Conservation (phyloP, 2,329 filamentous ascomycete species). For the Coleophoma eucalyptorum region DNA sequence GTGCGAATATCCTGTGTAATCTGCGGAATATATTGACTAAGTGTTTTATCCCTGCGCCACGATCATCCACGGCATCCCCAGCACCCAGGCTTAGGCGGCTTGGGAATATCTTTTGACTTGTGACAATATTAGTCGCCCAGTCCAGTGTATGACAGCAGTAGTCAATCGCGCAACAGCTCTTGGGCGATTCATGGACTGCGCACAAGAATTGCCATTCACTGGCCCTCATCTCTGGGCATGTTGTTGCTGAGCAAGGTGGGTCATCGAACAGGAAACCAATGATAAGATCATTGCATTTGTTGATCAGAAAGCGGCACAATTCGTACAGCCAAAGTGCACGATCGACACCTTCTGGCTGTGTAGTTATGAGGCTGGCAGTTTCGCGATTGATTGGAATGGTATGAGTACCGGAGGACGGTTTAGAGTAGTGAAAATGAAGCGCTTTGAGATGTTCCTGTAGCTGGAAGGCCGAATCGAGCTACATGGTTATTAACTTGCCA, state of each 20-base stretch:
- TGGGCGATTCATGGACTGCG: conserved; percentile 93
- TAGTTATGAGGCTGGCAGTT: conserved; percentile 72
- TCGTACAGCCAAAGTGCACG: conserved; percentile 95
- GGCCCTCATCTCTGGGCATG: conserved; percentile 97
- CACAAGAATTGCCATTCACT: conserved; percentile 99
- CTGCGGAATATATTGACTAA: conserved; percentile 93
- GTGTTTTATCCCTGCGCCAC: conserved; percentile 68
- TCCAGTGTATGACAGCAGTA: conserved; percentile 99
- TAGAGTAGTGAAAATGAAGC: conserved; percentile 78
- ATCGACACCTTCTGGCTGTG: conserved; percentile 78
- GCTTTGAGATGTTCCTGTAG: conserved; percentile 96
- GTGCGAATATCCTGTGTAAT: conserved; percentile 94
- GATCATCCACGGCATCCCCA: conserved; percentile 48
- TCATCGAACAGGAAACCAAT: conserved; percentile 89
- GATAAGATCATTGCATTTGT: conserved; percentile 89
- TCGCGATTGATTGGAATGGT: conserved; percentile 71
- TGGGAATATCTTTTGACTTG: conserved; percentile 92
- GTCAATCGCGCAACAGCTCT: conserved; percentile 96
- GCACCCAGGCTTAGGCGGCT: conserved; percentile 52
- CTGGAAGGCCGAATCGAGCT: conserved; percentile 97
- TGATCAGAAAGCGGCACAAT: conserved; percentile 91
- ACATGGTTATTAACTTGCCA: conserved; percentile 17
- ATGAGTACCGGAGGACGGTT: conserved; percentile 50
- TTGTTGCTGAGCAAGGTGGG: conserved; percentile 82
- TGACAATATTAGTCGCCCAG: conserved; percentile 93